These are phyloP conservation scores for Vinca minor DNA, from an alignment of 257 asterid species.

Conservation along the genomic window DNA sequence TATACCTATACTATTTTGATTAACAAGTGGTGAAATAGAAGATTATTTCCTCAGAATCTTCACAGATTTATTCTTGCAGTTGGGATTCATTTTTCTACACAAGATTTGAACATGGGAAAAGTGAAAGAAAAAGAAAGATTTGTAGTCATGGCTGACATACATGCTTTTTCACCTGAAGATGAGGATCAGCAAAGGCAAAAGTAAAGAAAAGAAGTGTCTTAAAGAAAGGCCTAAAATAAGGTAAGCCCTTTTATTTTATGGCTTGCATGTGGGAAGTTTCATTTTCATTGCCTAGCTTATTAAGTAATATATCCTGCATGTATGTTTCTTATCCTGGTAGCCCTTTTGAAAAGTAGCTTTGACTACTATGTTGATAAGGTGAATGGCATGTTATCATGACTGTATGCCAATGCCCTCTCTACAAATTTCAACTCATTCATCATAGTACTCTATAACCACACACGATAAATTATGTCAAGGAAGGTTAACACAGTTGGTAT, in stretches of 20 bases:
- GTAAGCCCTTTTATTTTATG: not conserved
- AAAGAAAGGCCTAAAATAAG: not conserved
- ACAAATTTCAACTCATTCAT: not conserved
- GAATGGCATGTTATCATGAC: not conserved
- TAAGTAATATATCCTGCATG: not conserved
- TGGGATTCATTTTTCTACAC: not conserved
- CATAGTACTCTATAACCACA: too few relatives aligned
- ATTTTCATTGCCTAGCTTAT: not conserved
- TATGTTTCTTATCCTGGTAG: not conserved
- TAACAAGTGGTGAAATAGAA: too few relatives aligned
- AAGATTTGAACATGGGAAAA: not conserved
- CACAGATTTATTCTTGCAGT: not conserved
- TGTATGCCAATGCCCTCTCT: not conserved
- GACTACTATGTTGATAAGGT: not conserved
- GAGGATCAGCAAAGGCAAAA: not conserved
- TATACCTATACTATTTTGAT: too few relatives aligned
- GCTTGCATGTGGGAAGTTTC: constrained; percentile 2
- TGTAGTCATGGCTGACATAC: not conserved
- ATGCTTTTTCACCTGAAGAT: not conserved
- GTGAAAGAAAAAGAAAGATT: not conserved
- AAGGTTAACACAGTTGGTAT: too few relatives aligned
- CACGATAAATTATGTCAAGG: too few relatives aligned
- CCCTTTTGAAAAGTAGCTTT: not conserved
- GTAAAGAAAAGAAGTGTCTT: not conserved
- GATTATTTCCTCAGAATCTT: too few relatives aligned